phyloP scores from a whole-genome alignment of 371 early-diverging fungal genomes.

The Entomophthora muscae region DNA sequence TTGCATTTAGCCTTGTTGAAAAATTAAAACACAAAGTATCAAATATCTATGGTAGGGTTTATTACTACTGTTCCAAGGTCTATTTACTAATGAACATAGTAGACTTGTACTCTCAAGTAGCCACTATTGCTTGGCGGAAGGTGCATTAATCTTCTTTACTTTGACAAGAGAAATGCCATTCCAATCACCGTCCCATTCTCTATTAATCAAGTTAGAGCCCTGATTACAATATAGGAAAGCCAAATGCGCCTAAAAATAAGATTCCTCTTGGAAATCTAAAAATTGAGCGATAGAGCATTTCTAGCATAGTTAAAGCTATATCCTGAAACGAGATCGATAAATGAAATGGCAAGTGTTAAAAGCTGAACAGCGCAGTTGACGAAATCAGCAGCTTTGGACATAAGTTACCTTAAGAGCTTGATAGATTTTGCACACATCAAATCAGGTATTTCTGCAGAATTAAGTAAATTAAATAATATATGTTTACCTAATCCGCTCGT shows the following conservation, averaged over 20 bases:
- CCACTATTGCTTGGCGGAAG: background rate
- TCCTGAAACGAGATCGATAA: background rate
- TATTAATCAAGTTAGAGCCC: no score
- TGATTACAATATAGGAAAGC: no score
- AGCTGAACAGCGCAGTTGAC: no score
- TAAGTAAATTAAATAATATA: background rate
- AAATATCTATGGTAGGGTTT: no score
- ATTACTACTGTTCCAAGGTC: no score
- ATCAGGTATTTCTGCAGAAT: slow-evolving; percentile 4
- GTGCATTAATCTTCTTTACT: background rate
- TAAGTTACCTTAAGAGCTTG: slow-evolving; percentile 5
- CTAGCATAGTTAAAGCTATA: background rate
- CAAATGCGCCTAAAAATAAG: no score
- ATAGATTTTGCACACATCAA: background rate
- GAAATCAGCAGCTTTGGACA: no score
- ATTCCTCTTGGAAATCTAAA: background rate
- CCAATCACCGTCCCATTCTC: slow-evolving; percentile 9
- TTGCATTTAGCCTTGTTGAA: no score
- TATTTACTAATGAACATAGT: no score
- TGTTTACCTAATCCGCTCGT: slow-evolving; percentile 1
- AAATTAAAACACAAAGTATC: no score
- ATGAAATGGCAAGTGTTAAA: no score
- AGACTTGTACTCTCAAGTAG: no score
- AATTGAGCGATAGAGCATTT: background rate
- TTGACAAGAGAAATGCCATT: slow-evolving; percentile 3